Percentiles rank a stretch among this genome's conserved stretches.
Evolutionary conservation across 306 rosid genomes (phyloP).

Genomic region (Lotus japonicus): DNA sequence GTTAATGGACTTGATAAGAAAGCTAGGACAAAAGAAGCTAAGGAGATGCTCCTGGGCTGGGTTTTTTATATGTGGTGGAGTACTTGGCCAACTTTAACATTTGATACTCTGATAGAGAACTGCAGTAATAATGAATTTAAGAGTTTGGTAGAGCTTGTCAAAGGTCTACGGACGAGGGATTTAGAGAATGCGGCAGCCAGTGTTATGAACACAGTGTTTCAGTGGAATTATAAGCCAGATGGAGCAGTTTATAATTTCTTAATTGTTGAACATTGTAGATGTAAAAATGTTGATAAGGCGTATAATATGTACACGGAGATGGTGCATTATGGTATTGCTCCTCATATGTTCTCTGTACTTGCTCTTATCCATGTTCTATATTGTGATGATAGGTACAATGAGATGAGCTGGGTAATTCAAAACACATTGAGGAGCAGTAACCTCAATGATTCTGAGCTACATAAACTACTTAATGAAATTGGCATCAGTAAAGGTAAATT

Average conservation of each 20-base stretch:
- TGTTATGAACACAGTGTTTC: conserved; percentile 58
- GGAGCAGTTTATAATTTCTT: conserved; percentile 62
- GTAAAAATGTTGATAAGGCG: conserved; percentile 56
- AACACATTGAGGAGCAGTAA: conserved; percentile 51
- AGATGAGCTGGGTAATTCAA: conserved; percentile 51
- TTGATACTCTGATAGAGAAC: conserved; percentile 65
- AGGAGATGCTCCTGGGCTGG: conserved; percentile 75
- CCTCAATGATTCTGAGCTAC: conserved; percentile 52
- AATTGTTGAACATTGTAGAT: conserved; percentile 77
- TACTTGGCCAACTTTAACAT: conserved; percentile 59
- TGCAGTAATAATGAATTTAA: conserved; percentile 57
- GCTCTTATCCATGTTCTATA: conserved; percentile 64
- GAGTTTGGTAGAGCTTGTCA: conserved; percentile 68
- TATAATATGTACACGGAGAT: conserved; percentile 55
- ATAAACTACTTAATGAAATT: conserved; percentile 47
- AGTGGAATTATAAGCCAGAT: conserved; percentile 46
- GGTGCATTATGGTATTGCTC: conserved; percentile 58
- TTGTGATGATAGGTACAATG: conserved; percentile 48
- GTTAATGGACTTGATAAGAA: conserved; percentile 82
- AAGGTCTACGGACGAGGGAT: conserved; percentile 88
- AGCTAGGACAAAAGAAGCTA: conserved; percentile 80
- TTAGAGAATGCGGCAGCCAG: conserved; percentile 77
- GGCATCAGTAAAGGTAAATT: conserved; percentile 79
- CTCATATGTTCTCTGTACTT: conserved; percentile 57
- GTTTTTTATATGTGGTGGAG: conserved; percentile 41